Evolutionary conservation across 164 flowering plant genomes (phyloP).

Genomic region (Echeveria elegans): DNA sequence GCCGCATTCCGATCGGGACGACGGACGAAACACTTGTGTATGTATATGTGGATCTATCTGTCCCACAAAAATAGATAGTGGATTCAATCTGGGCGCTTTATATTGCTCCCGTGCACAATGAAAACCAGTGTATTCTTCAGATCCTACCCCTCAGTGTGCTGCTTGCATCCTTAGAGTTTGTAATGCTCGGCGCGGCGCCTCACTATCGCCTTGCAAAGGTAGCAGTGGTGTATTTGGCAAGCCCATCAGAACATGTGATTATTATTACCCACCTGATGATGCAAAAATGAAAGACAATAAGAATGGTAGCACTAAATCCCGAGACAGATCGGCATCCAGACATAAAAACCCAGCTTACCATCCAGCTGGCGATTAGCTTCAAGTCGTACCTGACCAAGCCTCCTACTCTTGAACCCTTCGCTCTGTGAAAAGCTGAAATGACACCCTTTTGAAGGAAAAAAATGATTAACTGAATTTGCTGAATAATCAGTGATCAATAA

Average conservation of each 20-base stretch:
- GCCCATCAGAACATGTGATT: no score
- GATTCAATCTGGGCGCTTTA: no score
- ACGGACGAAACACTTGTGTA: no score
- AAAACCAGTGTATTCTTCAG: neutral
- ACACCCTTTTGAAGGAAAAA: slow-evolving; percentile 27
- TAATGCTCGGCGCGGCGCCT: slow-evolving; percentile 59
- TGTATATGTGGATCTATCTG: no score
- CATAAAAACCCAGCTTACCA: slow-evolving; percentile 56
- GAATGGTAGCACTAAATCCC: no score
- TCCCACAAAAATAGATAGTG: no score
- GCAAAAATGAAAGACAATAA: neutral
- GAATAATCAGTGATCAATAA: neutral
- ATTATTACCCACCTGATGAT: slow-evolving; percentile 62
- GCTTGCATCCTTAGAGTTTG: slow-evolving; percentile 81
- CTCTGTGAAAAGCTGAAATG: no score
- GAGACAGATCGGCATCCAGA: no score
- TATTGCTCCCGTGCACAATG: no score
- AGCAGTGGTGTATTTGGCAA: slow-evolving; percentile 75
- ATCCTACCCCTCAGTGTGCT: slow-evolving; percentile 45
- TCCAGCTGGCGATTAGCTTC: slow-evolving; percentile 42
- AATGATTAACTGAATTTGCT: slow-evolving; percentile 6
- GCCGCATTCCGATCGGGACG: no score
- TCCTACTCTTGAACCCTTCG: slow-evolving; percentile 30
- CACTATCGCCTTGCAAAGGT: slow-evolving; percentile 50
- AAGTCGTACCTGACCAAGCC: slow-evolving; percentile 43